Conservation (phyloP, 371 early-diverging fungal genomes). For the Chytridium lagenaria region DNA sequence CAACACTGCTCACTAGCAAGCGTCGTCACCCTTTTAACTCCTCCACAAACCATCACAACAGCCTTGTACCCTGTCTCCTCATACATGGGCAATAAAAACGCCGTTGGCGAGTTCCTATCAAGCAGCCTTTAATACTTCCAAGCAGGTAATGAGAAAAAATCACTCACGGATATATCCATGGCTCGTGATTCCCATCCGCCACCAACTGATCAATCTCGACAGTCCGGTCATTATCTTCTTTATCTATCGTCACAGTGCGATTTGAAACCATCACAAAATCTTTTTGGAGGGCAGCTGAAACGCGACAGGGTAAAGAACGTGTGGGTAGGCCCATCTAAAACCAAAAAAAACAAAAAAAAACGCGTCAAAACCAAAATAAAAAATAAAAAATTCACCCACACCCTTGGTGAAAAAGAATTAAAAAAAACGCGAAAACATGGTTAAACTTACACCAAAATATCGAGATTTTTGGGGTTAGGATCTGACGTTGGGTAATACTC, state of each 20-base stretch:
- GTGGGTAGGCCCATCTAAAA: conserved; percentile 41
- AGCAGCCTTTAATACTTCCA: too few relatives aligned
- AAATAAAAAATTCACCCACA: conserved; percentile 1
- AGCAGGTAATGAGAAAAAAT: too few relatives aligned
- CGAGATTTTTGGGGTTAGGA: conserved; percentile 11
- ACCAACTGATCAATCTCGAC: conserved; percentile 24
- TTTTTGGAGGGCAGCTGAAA: conserved; percentile 44
- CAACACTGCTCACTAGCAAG: conserved; percentile 26
- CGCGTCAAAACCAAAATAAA: neutral
- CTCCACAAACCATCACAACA: conserved; percentile 47
- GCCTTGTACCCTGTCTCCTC: conserved; percentile 36
- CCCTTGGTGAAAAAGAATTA: neutral
- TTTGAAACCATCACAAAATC: conserved; percentile 43
- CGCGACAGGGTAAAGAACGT: conserved; percentile 44
- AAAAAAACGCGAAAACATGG: too few relatives aligned
- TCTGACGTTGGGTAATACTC: conserved; percentile 41
- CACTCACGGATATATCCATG: conserved; percentile 40
- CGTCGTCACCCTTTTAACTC: conserved; percentile 19
- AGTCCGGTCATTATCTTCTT: conserved; percentile 18
- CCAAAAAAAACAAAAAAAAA: neutral
- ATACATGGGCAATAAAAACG: conserved; percentile 43
- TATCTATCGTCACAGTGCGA: conserved; percentile 35
- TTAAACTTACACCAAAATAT: conserved; percentile 25
- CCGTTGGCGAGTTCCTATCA: conserved; percentile 42
- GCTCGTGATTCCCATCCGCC: conserved; percentile 38